phyloP scores from a whole-genome alignment of 164 flowering plant genomes.

The Platanus orientalis region DNA sequence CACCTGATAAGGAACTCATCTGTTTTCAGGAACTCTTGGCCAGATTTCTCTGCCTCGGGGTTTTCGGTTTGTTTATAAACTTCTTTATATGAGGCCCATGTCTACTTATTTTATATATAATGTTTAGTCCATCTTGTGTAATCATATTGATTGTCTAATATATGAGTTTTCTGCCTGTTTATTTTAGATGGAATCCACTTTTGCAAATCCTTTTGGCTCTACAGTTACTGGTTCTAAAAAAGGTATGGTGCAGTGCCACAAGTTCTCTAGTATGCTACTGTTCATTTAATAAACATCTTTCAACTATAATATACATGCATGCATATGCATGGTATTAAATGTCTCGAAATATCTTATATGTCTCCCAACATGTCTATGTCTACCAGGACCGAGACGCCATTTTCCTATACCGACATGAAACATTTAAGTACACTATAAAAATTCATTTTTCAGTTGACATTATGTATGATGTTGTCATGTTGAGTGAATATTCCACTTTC shows the following conservation, averaged over 20 bases:
- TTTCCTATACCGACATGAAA: too few species aligned
- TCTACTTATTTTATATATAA: background rate
- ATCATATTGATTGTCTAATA: background rate
- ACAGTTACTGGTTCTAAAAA: conserved; percentile 23
- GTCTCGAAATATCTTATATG: too few species aligned
- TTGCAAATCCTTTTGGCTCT: conserved; percentile 32
- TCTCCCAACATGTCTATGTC: too few species aligned
- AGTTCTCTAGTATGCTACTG: background rate
- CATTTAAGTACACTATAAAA: too few species aligned
- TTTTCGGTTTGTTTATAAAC: conserved; percentile 34
- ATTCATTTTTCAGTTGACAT: too few species aligned
- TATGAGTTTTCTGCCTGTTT: background rate
- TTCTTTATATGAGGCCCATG: background rate
- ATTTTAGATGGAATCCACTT: conserved; percentile 23
- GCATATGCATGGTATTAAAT: too few species aligned
- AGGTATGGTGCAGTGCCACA: conserved; percentile 21
- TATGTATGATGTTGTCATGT: too few species aligned
- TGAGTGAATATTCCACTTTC: too few species aligned
- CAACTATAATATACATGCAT: background rate
- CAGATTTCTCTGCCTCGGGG: conserved; percentile 34
- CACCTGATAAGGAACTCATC: conserved; percentile 12
- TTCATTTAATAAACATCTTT: background rate
- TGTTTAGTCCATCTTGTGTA: background rate
- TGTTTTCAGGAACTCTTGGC: conserved; percentile 53
- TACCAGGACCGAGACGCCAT: too few species aligned